Base-by-base conservation (phyloP, 2,329 filamentous ascomycete genomes). In the Macrophomina phaseolina region DNA sequence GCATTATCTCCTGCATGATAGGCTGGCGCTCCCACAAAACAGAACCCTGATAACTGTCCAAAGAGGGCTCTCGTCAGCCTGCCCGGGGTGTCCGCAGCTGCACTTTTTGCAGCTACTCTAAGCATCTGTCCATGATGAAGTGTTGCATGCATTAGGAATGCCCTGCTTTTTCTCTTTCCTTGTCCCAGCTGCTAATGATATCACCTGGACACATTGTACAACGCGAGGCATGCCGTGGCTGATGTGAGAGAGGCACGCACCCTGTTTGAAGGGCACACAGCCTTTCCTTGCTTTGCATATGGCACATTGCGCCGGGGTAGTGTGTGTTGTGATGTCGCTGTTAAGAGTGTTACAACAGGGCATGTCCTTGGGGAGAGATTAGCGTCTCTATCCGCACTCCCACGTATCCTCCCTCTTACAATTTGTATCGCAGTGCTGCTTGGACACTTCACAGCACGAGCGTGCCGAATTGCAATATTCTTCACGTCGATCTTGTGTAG, bases 221-320 rank as follows among this genome's bases (percentile, higher is more conserved):
- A 62, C 58, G 42, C 58, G 58, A 62, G 58, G 38, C 23, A 40
- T 23, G 42, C n/a, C 8, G 45, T 62, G 58, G 58, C 58, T 62
- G 58, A 62, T 46, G 58, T 62, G 42, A 62, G 58, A 30, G 16
- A 9, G 58, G 16, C 58, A 8, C 58, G 45, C 58, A 32, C 58
- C 58, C 58, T 62, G 58, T 40, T 23, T 34, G 18, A 38, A n/a
- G 32, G 58, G 58, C 32, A 49, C 30, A 46, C 42, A 14, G 2
- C 16, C 14, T n/a, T 28, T 9, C 9, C 11, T 5, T 9, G 3
- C 49, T 32, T 12, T 56, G 53, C 8, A 11, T n/a, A 38, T 34
- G 14, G 45, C 42, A 38, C n/a, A 23, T 5, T 6, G n/a, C 18
- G 53, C 53, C 6, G 4, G 30, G 42, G 9, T n/a, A 38, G 16